Base-by-base conservation (phyloP, 2,329 filamentous ascomycete species). In the Fusarium illudens region DNA sequence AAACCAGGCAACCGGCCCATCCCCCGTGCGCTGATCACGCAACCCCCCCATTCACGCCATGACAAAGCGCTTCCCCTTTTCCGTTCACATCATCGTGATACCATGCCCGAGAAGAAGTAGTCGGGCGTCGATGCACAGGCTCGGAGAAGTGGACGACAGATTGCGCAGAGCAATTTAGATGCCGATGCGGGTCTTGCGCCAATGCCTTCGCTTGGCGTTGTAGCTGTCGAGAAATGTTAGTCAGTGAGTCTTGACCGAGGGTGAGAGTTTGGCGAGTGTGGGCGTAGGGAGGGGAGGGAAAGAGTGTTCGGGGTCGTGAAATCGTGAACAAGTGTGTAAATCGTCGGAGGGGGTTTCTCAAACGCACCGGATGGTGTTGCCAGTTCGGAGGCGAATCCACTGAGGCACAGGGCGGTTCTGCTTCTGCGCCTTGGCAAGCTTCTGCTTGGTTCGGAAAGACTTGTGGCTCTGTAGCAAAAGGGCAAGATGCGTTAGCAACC, bases 361-460 rank as follows among this genome's bases (percentile, higher is more conserved):
- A 73, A 85, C 91, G 86, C 93, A 99, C 96, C 95, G 92, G 88
- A 99, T 97, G 86, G 94, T 97, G 91, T 99, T 99, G 85, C 90
- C 92, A 79, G 96, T 98, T 84, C 95, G 92, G 81, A 99, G 90
- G 83, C 96, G 92, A 84, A 99, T 98, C 96, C 96, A 99, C 89
- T 99, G 96, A 75, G 96, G 96, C 83, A 99, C 97, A 78, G 96
- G 96, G 84, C 96, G 92, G 92, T 99, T 99, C 89, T 98, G 95
- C 91, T 97, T 98, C 90, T 98, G 95, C 83, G 96, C 96, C 90
- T 95, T 97, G 83, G 96, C 96, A 88, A 99, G 94, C 96, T 99
- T 99, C 86, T 96, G 92, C 94, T 99, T 99, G 86, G 94, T 97
- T 84, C 94, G 92, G 94, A 99, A 99, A 83, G 94, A 93, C 92